Evolutionary conservation across 228 moss, liverwort and hornwort species (phyloP), one percentile per base, ranked within the genome.

Genomic region (Sphagnum fallax): DNA sequence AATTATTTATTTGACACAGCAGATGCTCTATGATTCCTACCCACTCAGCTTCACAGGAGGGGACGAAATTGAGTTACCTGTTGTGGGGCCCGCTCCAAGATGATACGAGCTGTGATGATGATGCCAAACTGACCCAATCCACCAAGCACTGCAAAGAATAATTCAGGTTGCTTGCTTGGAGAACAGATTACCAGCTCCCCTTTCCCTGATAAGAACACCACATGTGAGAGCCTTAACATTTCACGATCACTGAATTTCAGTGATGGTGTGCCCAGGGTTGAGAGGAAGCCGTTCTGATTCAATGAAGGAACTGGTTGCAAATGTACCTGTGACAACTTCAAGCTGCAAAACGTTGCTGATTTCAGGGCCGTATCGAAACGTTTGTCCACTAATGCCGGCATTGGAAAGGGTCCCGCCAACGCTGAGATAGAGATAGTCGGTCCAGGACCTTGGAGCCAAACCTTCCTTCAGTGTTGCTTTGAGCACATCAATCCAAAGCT

Each of bases 331-430:
- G 66, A 88, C 88, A 16, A 88, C 82, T 61, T 86, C 80, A 11
- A 91, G 80, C 76, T 88, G 88, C 67, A 88, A 75, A 52, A 91
- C 88, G n/a, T 91, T 91, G 64, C 78, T 91, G 73, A 91, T 86
- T 77, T 91, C 83, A 7, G 88, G 88, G 5, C 91, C 91, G 16
- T 78, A 76, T 8, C 81, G 83, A 50, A 88, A 91, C 4, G 88
- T 69, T 58, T 91, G 91, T 12, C 91, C 88, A 4, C 91, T 82
- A 8, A 91, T 70, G 8, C 91, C 88, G 5, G 88, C 91, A 63
- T 91, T 91, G 2, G 88, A 91, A 62, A 91, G 78, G 12, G 88
- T 88, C 52, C 91, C 88, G 5, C 88, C 91, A 18, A 91, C 75
- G 59, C 82, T 88, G 16, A 91, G 80, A 63, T 85, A 80, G 53